Percentiles rank a stretch among this genome's conserved stretches.
phyloP scores from a whole-genome alignment of 768 basidiomycete genomes.

The Heimioporus sp. region DNA sequence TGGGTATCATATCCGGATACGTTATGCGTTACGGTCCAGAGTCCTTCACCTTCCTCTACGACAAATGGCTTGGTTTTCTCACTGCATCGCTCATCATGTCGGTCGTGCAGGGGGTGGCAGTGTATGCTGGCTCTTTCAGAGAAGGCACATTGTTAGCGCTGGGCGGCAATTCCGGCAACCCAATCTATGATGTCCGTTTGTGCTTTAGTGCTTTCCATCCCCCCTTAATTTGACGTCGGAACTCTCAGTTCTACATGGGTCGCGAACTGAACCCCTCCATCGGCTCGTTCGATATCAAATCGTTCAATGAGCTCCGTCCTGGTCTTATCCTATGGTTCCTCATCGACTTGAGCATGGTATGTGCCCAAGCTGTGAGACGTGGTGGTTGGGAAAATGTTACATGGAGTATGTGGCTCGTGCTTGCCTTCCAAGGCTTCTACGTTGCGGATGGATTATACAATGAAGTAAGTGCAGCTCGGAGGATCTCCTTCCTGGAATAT shows the following conservation, averaged over 20 bases:
- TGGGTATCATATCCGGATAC: slow-evolving; percentile 69
- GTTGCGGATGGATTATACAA: slow-evolving; percentile 86
- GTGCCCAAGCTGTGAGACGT: slow-evolving; percentile 82
- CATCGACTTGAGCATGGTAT: slow-evolving; percentile 86
- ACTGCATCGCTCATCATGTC: slow-evolving; percentile 84
- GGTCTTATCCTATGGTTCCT: slow-evolving; percentile 87
- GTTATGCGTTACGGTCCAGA: slow-evolving; percentile 74
- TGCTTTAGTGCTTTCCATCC: background rate
- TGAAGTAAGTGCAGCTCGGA: slow-evolving; percentile 55
- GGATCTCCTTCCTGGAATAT: background rate
- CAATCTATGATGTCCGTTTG: slow-evolving; percentile 82
- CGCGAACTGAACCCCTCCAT: slow-evolving; percentile 90
- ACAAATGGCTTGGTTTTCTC: slow-evolving; percentile 87
- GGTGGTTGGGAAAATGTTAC: slow-evolving; percentile 65
- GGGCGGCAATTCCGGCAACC: slow-evolving; percentile 88
- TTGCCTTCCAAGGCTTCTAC: slow-evolving; percentile 85
- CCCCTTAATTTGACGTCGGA: background rate
- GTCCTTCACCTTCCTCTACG: slow-evolving; percentile 86
- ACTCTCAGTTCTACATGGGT: slow-evolving; percentile 82
- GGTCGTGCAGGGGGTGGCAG: slow-evolving; percentile 64
- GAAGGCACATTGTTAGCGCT: slow-evolving; percentile 74
- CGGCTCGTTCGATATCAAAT: slow-evolving; percentile 72
- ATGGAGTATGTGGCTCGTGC: slow-evolving; percentile 89
- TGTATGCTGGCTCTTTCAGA: slow-evolving; percentile 71
- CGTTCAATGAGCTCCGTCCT: slow-evolving; percentile 48